Evolutionary conservation across 2,329 filamentous ascomycete genomes (phyloP).

Genomic region (Talaromyces sp.): DNA sequence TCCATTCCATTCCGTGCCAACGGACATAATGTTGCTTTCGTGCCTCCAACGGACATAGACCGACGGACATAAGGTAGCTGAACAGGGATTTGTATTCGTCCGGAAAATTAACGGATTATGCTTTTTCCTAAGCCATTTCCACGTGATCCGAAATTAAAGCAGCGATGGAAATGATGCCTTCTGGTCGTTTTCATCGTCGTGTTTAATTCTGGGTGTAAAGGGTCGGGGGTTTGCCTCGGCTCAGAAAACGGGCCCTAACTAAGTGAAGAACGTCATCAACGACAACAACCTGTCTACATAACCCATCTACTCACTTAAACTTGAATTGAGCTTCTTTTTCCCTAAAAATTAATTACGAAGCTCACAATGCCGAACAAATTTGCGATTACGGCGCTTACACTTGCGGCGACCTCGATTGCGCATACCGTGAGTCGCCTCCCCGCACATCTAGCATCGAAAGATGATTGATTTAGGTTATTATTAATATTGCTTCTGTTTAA

Average conservation of each 20-base stretch:
- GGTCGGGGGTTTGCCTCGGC: background rate
- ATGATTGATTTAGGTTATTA: background rate
- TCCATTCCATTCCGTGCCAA: background rate
- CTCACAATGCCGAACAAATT: background rate
- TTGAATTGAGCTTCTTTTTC: background rate
- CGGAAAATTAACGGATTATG: conserved; percentile 2
- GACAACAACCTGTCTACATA: background rate
- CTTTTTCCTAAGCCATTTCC: conserved; percentile 2
- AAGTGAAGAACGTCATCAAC: background rate
- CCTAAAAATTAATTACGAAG: background rate
- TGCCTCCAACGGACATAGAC: too few species aligned
- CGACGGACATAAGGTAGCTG: background rate
- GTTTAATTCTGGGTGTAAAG: background rate
- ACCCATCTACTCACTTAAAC: background rate
- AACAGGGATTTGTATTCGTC: too few species aligned
- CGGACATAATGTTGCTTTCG: background rate
- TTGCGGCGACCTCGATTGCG: conserved; percentile 17
- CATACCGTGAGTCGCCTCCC: conserved; percentile 18
- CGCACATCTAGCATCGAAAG: background rate
- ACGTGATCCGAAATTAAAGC: background rate
- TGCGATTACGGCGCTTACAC: conserved; percentile 12
- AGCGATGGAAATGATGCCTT: too few species aligned
- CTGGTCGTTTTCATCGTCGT: background rate
- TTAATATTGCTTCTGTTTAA: background rate
- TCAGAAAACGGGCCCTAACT: background rate